Evolutionary conservation across 352 stramenopile genomes (phyloP).

Genomic region (Blastocystis sp.): DNA sequence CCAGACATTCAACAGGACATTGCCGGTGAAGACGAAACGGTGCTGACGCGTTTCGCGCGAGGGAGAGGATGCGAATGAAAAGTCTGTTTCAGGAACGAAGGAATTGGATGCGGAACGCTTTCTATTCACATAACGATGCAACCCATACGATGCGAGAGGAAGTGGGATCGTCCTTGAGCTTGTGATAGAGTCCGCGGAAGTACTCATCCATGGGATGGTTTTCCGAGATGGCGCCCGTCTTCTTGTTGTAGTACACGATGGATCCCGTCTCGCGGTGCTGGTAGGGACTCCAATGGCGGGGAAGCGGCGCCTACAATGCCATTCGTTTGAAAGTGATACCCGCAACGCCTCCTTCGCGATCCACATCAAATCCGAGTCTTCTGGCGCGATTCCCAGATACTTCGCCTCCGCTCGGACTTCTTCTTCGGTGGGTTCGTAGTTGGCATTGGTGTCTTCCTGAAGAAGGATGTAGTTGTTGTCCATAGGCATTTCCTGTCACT

Average conservation of each 20-base stretch:
- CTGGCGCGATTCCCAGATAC: constrained; percentile 27
- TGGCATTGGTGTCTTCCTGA: constrained; percentile 18
- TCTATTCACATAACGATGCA: background rate
- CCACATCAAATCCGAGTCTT: constrained; percentile 16
- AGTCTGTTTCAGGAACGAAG: background rate
- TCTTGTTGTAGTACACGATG: constrained; percentile 60
- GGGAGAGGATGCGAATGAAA: background rate
- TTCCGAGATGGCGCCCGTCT: constrained; percentile 40
- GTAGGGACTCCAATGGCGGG: constrained; percentile 45
- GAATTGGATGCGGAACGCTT: background rate
- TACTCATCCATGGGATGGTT: constrained; percentile 67
- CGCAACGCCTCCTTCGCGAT: constrained; percentile 59
- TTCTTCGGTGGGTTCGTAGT: constrained; percentile 59
- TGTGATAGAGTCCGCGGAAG: constrained; percentile 40
- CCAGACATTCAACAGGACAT: too few species aligned
- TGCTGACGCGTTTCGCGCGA: too few species aligned
- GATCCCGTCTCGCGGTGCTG: constrained; percentile 1
- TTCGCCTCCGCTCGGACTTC: constrained; percentile 39
- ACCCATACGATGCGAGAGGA: background rate
- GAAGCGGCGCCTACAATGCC: constrained; percentile 41
- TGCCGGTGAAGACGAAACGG: too few species aligned
- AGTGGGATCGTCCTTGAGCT: constrained; percentile 12
- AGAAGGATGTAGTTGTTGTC: constrained; percentile 53
- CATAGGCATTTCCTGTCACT: background rate
- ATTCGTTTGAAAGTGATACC: background rate